Evolutionary conservation across 208 protist genomes (phyloP), one percentile per base, ranked within the genome.

Genomic region (Balamuthia mandrillaris): DNA sequence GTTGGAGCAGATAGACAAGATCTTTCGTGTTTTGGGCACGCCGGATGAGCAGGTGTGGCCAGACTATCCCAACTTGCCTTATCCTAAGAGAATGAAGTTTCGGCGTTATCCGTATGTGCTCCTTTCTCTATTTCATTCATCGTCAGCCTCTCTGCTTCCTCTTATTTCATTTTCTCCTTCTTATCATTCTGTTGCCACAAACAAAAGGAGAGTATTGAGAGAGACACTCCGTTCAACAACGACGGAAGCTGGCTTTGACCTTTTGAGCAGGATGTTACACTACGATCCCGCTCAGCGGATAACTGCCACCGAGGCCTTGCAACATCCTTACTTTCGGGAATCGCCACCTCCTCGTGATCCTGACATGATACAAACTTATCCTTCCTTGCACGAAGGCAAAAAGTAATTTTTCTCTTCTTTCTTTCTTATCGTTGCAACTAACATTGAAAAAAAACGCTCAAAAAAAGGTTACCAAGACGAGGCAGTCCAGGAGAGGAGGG

Each of bases 241-340:
- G 24, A 74, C 63, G 37, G 58, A 54, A 12, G 65, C 35, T 1
- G 63, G 47, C 14, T 75, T 86, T 37, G 70, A 78, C 21, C 27
- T 78, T 39, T 45, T 86, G 24, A 81, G 44, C 33, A 56, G 68
- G 35, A 90, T 93, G 81, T 49, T 91, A 12, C 74, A 75, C 45
- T 93, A 93, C 52, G 84, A 89, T 54, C 90, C 91, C 41, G 54
- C n/a, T 52, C 60, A 82, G 41, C 87, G 91, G 54, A 89, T 92
- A 21, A 88, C 85, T 27, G 91, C 90, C 18, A 35, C 74, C 12
- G 44, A 61, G 42, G 91, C 91, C 29, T 42, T 93, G 5, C 44
- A 87, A 47, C 91, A 93, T 54, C 79, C 81, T 31, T 93, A 90
- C 60, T 94, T 94, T 61, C 37, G 70, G 4, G 70, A 79, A 29